Percentiles rank a stretch among this genome's conserved stretches.
Evolutionary conservation across 2,329 filamentous ascomycete species (phyloP).

Genomic region (Colletotrichum neosansevieriae): DNA sequence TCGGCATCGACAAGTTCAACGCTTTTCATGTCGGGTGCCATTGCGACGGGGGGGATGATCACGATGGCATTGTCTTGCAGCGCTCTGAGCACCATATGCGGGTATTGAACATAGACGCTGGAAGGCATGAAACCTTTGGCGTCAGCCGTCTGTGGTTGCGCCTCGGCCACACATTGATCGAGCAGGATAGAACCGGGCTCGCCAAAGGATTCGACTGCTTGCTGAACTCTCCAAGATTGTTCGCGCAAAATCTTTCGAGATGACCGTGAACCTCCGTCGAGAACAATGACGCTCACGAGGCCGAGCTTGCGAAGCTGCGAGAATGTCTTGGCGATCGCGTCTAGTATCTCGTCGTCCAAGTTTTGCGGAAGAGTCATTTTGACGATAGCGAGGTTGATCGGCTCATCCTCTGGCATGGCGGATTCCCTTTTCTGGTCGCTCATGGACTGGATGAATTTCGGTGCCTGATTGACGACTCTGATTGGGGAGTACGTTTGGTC

Average conservation of each 20-base stretch:
- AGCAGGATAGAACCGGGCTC: slow-evolving; percentile 77
- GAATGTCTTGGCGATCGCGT: slow-evolving; percentile 84
- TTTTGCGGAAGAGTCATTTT: slow-evolving; percentile 82
- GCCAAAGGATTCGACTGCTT: slow-evolving; percentile 78
- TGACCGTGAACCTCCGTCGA: slow-evolving; percentile 73
- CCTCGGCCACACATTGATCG: slow-evolving; percentile 32
- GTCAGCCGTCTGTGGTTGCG: slow-evolving; percentile 15
- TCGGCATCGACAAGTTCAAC: slow-evolving; percentile 57
- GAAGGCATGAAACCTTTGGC: slow-evolving; percentile 37
- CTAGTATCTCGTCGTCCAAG: slow-evolving; percentile 75
- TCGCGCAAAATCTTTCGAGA: slow-evolving; percentile 59
- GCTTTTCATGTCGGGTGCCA: slow-evolving; percentile 54
- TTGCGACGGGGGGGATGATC: slow-evolving; percentile 57
- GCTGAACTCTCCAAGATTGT: slow-evolving; percentile 80
- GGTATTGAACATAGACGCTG: slow-evolving; percentile 31
- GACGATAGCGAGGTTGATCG: slow-evolving; percentile 79
- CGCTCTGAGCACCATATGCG: slow-evolving; percentile 47
- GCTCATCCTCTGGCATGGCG: slow-evolving; percentile 47
- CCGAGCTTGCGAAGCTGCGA: slow-evolving; percentile 86
- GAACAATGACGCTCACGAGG: slow-evolving; percentile 82
- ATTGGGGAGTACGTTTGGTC: slow-evolving; percentile 43
- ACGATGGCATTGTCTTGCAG: slow-evolving; percentile 51
- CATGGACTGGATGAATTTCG: slow-evolving; percentile 55
- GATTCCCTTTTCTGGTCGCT: slow-evolving; percentile 41
- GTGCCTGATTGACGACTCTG: slow-evolving; percentile 47